These are phyloP conservation scores for Geotrichum ghanense DNA, from an alignment of 805 yeast genomes.

Conservation along the genomic window DNA sequence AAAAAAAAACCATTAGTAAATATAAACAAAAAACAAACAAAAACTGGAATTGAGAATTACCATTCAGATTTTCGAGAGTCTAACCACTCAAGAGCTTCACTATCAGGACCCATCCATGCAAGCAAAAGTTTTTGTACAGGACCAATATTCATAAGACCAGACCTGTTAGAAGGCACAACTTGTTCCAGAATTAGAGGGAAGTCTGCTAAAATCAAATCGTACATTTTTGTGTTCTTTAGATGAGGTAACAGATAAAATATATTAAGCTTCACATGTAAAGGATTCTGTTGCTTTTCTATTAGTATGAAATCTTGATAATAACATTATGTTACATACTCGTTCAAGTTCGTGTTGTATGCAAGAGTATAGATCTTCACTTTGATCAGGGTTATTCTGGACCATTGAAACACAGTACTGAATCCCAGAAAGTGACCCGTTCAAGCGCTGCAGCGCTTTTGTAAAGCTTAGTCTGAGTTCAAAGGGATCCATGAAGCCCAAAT, in stretches of 20 bases:
- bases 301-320: not conserved
- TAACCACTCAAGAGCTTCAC: not conserved
- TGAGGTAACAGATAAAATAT: not conserved
- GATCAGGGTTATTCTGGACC: conserved; percentile 31
- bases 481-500: conserved; percentile 52
- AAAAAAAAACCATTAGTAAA: not conserved
- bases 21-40: conserved; percentile 3
- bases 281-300: not conserved
- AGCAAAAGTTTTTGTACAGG: not conserved
- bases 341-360: conserved; percentile 51
- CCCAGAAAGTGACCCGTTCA: conserved; percentile 44
- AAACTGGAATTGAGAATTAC: conserved; percentile 9
- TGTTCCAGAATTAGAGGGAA: conserved; percentile 19
- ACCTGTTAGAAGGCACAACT: not conserved
- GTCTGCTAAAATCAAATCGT: conserved; percentile 14
- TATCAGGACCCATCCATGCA: conserved; percentile 1
- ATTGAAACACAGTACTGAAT: conserved; percentile 20
- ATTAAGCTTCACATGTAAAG: not conserved
- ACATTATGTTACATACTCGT: conserved; percentile 11
- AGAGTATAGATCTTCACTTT: conserved; percentile 58
- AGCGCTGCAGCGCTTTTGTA: conserved; percentile 47
- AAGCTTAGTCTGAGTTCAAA: conserved; percentile 78
- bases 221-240: not conserved
- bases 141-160: not conserved
- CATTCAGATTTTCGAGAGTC: conserved; percentile 8